Evolutionary conservation across 495 filamentous ascomycete species (phyloP), one percentile per base, ranked within the genome.

Genomic region (Aspergillus steynii): DNA sequence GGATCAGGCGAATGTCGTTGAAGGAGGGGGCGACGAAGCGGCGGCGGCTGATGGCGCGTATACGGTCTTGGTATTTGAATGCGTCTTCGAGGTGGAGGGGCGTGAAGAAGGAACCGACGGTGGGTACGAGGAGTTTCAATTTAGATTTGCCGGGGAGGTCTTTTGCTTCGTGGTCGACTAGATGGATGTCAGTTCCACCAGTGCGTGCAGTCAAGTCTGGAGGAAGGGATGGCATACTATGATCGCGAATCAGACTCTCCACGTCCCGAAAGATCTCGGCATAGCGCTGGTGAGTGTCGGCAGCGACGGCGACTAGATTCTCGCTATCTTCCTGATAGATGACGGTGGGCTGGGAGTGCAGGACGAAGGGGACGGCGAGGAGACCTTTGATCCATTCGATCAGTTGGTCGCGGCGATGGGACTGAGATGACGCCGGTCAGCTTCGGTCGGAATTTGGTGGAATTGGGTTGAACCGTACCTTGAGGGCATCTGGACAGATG

Each of bases 11-110:
- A 60, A 99, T 87, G 68, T 99, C 95, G 76, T 99, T 99, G 83
- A 99, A 99, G 12, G 92, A 97, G 0, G 96, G 96, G 5, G 95
- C 88, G 9, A 99, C 95, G 69, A 97, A 99, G 29, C 95, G 88
- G 6, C 95, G 88, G 3, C 87, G 91, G 59, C 91, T 96, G 74
- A 99, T 99, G 70, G 86, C 88, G 2, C 95, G 86, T 51, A 85
- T 87, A 50, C 79, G 68, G 74, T 99, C 95, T 74, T 98, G 95
- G 69, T 89, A 93, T 58, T 86, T 86, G 79, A 99, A 99, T 6
- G 96, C 94, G 53, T 91, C 88, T 68, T 92, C 90, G 1, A 99
- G 83, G 9, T 86, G 85, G 4, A 98, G 79, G 5, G 86, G 85
- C 0, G 96, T 99, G 77, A 97, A 98, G 81, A 99, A 98, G 14